phyloP scores from a whole-genome alignment of 2,329 filamentous ascomycete species.

The Talaromyces sp. region DNA sequence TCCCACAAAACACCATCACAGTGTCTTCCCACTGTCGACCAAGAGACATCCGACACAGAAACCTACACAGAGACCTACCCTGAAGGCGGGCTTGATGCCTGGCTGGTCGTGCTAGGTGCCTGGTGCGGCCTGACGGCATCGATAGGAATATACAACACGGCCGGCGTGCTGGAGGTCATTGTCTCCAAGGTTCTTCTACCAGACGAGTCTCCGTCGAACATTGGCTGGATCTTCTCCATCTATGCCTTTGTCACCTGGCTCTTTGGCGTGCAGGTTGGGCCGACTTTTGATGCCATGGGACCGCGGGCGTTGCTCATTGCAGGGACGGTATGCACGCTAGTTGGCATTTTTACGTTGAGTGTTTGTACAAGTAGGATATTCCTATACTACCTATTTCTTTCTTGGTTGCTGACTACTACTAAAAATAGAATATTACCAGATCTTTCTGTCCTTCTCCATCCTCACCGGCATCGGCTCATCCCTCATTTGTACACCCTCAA shows the following conservation, averaged over 20 bases:
- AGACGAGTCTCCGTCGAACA: constrained; percentile 8
- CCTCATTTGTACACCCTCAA: constrained; percentile 32
- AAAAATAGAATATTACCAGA: constrained; percentile 36
- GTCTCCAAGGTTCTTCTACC: constrained; percentile 15
- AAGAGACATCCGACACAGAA: constrained; percentile 6
- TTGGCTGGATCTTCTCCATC: constrained; percentile 26
- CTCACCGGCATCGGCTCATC: constrained; percentile 36
- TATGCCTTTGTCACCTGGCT: constrained; percentile 26
- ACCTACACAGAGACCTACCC: constrained; percentile 8
- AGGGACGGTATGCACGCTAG: constrained; percentile 17
- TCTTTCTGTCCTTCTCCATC: constrained; percentile 37
- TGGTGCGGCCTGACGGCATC: constrained; percentile 27
- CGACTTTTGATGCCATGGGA: constrained; percentile 27
- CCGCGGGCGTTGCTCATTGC: constrained; percentile 19
- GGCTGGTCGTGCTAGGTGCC: constrained; percentile 23
- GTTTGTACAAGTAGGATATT: constrained; percentile 18
- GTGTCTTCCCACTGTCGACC: not conserved
- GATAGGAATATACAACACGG: constrained; percentile 37
- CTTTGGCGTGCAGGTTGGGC: constrained; percentile 25
- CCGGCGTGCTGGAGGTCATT: constrained; percentile 21
- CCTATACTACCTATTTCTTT: not conserved
- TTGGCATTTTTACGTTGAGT: constrained; percentile 17
- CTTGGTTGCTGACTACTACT: not conserved
- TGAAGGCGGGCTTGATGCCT: constrained; percentile 23
- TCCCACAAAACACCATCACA: not conserved